Conservation (phyloP, 345 rosid species). For the Toxicodendron radicans region DNA sequence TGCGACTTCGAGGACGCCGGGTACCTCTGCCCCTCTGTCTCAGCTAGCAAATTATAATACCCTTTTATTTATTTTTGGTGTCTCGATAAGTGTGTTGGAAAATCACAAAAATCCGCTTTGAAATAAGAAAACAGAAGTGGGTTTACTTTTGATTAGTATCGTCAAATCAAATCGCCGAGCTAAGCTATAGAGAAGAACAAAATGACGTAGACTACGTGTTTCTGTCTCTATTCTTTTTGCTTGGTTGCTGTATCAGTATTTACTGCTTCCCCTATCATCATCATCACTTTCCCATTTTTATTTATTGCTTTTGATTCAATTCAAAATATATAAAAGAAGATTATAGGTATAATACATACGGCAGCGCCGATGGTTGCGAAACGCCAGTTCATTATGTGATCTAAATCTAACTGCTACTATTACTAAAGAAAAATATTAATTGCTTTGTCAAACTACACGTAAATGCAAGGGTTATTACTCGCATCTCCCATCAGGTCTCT, state of each 20-base stretch:
- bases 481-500: no score
- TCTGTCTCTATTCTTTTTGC: neutral
- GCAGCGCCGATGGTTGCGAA: no score
- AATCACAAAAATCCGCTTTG: constrained; percentile 16
- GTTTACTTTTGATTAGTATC: constrained; percentile 14
- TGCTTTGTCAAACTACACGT: no score
- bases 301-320: neutral
- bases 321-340: no score
- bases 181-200: neutral
- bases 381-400: no score
- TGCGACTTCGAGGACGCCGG: constrained; percentile 45
- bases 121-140: neutral
- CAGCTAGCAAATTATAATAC: no score
- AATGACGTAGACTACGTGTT: constrained; percentile 24
- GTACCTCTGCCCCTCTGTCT: neutral
- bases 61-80: neutral
- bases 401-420: no score
- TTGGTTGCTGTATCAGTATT: neutral
- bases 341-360: no score
- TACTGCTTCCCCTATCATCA: neutral
- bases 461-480: no score
- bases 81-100: constrained; percentile 8
- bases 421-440: no score
- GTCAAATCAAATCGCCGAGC: constrained; percentile 42
- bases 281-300: neutral